Conservation (phyloP, 306 rosid genomes). For the Hylodesmum podocarpum region DNA sequence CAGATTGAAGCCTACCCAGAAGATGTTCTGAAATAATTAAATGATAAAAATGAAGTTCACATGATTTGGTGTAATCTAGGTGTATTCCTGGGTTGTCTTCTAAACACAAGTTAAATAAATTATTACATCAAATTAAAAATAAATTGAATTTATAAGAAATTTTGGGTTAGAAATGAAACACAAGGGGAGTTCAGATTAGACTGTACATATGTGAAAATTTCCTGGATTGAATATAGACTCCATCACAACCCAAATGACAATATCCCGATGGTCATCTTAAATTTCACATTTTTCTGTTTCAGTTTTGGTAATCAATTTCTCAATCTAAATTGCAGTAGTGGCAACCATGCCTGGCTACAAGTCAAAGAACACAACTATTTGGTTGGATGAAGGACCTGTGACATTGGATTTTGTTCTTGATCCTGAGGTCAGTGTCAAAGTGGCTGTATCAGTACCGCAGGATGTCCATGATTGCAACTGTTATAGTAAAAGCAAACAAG, state of each 20-base stretch:
- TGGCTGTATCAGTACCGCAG: slow-evolving; percentile 38
- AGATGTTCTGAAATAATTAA: neutral
- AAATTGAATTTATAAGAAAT: neutral
- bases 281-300: neutral
- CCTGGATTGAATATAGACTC: neutral
- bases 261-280: neutral
- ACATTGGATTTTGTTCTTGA: slow-evolving; percentile 87
- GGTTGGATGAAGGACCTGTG: slow-evolving; percentile 67
- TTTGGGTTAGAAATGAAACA: neutral
- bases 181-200: neutral
- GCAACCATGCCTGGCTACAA: slow-evolving; percentile 74
- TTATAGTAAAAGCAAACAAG: slow-evolving; percentile 37
- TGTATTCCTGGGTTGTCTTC: neutral
- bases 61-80: slow-evolving; percentile 7
- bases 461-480: slow-evolving; percentile 57
- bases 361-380: slow-evolving; percentile 70
- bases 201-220: neutral
- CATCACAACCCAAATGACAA: neutral
- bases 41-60: neutral
- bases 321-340: slow-evolving; percentile 55
- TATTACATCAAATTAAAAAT: neutral
- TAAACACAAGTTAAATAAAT: neutral
- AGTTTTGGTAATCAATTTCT: slow-evolving; percentile 23
- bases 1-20: neutral
- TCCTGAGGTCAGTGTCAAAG: slow-evolving; percentile 47